Percentiles rank a stretch among this genome's conserved stretches.
phyloP scores from a whole-genome alignment of 208 protist genomes.

The Acanthamoeba royreba region DNA sequence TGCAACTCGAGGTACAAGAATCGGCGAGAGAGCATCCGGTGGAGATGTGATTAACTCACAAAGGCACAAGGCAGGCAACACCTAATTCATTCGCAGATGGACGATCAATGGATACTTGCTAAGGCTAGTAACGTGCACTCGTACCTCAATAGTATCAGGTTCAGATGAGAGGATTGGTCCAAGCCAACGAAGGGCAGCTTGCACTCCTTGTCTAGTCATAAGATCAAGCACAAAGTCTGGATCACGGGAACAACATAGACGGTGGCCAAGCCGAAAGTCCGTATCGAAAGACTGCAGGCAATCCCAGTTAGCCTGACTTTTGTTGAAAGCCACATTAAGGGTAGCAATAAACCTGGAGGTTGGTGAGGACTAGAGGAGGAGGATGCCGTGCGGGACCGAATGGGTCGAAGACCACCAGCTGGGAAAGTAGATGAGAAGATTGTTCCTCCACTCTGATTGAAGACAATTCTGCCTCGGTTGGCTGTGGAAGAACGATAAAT shows the following conservation, averaged over 20 bases:
- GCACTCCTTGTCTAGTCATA: background rate
- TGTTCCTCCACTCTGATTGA: background rate
- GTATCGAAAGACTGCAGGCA: background rate
- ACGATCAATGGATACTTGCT: background rate
- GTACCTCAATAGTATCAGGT: background rate
- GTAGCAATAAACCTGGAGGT: no score
- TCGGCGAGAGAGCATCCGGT: background rate
- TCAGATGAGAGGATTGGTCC: conserved; percentile 7
- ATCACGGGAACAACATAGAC: background rate
- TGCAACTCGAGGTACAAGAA: background rate
- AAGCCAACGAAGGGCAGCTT: background rate
- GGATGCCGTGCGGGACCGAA: background rate
- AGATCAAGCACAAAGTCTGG: conserved; percentile 35
- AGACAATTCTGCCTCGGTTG: background rate
- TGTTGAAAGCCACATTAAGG: no score
- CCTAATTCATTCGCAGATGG: no score
- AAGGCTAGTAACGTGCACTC: no score
- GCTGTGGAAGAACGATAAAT: background rate
- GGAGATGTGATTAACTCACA: background rate
- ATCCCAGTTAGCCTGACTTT: no score
- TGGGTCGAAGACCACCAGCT: background rate
- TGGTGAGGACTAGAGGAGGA: background rate
- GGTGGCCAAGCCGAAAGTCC: background rate
- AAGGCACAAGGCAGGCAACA: conserved; percentile 16
- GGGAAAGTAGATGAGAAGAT: background rate